Base-by-base conservation (phyloP, 202 grass and related monocot species). In the Carex arenaria region DNA sequence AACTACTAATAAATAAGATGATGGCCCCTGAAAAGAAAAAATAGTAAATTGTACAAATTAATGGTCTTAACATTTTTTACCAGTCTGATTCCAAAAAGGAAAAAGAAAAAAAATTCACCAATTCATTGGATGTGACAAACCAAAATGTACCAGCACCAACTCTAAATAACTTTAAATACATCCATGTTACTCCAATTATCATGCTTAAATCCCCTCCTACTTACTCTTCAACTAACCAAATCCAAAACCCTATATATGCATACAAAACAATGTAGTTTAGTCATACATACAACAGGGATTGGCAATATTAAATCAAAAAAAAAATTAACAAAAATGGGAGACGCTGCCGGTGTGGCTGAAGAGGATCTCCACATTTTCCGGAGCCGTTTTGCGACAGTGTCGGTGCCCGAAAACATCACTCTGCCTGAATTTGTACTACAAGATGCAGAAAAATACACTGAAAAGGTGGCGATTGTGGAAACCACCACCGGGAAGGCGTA, bases 371-470 rank as follows among this genome's bases (percentile, higher is more conserved):
- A 93, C 87, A 85, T 97, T 78, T 97, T 97, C 72, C 84, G 79
- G 32, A 97, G 94, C 82, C 84, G 83, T 80, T 91, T 92, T 53
- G 82, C 90, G 3, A 20, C 86, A 23, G 90, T 97, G 7, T 1
- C 74, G 0, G 88, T 94, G 56, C 92, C 92, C 36, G 92, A 94
- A 63, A 87, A 84, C 73, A 74, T 89, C 7, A 97, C 92, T 15
- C 64, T 97, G 73, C 94, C 90, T 10, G 92, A 97, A 72, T 94
- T 97, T 79, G 94, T 94, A 60, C 84, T 97, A 30, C 81, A 77
- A 11, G 90, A 85, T 56, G 87, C 87, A 0, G 76, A 92, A 65
- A 86, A 70, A 7, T 94, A 92, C 51, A 82, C 87, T 0, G 90
- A 92, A 60, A 92, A 94, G 38, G 84, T 92, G 42, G 94, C 94